Conservation (phyloP, 495 filamentous ascomycete genomes). For the Schizothecium vesticola region DNA sequence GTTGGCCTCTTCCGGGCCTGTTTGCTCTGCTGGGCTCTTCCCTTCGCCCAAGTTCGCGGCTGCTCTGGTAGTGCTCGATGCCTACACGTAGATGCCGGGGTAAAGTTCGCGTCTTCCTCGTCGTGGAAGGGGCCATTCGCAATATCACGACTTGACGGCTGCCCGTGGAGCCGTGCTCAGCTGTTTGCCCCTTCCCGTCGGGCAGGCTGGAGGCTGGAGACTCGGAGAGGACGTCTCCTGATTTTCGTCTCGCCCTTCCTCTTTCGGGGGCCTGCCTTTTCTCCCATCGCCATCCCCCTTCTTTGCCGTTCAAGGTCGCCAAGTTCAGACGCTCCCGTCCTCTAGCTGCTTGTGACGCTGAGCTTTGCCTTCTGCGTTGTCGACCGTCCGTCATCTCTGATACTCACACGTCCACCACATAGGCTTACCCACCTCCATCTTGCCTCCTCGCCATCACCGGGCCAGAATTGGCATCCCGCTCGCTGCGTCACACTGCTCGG, state of each 20-base stretch:
- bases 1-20: not conserved
- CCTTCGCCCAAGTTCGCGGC: too few species aligned
- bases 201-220: not conserved
- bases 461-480: not conserved
- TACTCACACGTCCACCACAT: not conserved
- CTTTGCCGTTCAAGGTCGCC: not conserved
- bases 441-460: not conserved
- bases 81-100: not conserved
- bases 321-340: not conserved
- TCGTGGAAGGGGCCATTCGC: not conserved
- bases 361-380: not conserved
- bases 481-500: constrained; percentile 4
- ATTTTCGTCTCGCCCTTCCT: not conserved
- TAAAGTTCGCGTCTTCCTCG: not conserved
- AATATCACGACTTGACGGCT: not conserved
- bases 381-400: not conserved
- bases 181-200: not conserved
- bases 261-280: not conserved
- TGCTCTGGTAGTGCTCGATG: not conserved
- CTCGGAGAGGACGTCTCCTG: not conserved
- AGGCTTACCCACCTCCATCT: not conserved
- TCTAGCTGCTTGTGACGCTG: not conserved
- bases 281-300: not conserved
- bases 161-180: not conserved
- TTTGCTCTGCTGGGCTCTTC: not conserved